Percentiles rank a stretch among this genome's conserved stretches.
These are phyloP conservation scores for Volutella citrinella DNA, from an alignment of 2,329 filamentous ascomycete species.

Conservation along the genomic window DNA sequence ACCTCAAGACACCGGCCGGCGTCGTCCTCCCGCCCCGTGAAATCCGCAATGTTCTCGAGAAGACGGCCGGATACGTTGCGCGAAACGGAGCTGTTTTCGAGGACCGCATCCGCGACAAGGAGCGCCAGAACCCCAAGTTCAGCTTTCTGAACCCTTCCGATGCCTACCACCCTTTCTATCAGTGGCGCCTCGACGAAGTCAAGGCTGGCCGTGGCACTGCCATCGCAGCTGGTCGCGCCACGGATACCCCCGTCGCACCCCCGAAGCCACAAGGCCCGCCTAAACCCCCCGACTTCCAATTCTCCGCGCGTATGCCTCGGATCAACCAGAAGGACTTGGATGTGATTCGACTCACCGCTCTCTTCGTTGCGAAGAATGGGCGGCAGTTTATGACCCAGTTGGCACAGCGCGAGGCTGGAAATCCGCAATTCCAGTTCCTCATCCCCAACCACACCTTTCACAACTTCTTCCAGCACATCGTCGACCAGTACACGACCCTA, in stretches of 20 bases:
- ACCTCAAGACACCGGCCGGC: conserved; percentile 75
- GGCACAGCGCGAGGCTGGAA: conserved; percentile 82
- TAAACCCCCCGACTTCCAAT: conserved; percentile 83
- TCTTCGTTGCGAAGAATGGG: conserved; percentile 91
- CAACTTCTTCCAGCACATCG: conserved; percentile 88
- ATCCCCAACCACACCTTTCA: conserved; percentile 94
- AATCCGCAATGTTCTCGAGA: conserved; percentile 82
- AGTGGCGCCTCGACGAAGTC: conserved; percentile 87
- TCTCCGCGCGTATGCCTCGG: conserved; percentile 94
- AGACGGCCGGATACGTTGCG: conserved; percentile 89
- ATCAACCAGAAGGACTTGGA: conserved; percentile 92
- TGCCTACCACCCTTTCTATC: conserved; percentile 83
- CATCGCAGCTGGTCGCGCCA: conserved; percentile 71
- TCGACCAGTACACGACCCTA: conserved; percentile 89
- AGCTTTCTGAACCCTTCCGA: conserved; percentile 79
- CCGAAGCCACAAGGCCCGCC: conserved; percentile 76
- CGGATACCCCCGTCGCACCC: conserved; percentile 53
- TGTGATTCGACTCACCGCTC: conserved; percentile 71
- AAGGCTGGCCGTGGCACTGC: conserved; percentile 77
- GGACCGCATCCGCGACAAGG: conserved; percentile 81
- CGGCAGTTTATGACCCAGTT: conserved; percentile 87
- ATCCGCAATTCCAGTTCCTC: conserved; percentile 95
- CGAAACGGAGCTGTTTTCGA: conserved; percentile 68
- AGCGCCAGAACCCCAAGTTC: conserved; percentile 83
- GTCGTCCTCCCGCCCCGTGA: conserved; percentile 87